A percentile compares a stretch with the other conserved stretches of the same genome.
Evolutionary conservation across 441 rosid genomes (phyloP).

Genomic region (Francoa sonchifolia): DNA sequence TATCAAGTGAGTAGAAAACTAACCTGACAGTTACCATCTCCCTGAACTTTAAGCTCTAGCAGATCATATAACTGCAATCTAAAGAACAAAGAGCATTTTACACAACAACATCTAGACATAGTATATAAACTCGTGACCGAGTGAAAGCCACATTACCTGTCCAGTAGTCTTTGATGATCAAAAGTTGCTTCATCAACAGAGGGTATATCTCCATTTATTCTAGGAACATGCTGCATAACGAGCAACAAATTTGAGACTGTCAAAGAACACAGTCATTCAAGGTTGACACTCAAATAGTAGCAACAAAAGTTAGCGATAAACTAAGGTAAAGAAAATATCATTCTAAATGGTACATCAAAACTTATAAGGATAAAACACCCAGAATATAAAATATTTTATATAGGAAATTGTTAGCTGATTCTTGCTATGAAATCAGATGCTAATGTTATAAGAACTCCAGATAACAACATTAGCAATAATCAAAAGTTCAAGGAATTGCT

Average conservation of each 20-base stretch:
- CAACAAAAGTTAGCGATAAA: no score
- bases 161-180: slow-evolving; percentile 42
- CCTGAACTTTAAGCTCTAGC: slow-evolving; percentile 37
- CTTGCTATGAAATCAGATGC: no score
- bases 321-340: neutral
- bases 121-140: neutral
- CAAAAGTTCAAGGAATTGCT: no score
- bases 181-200: slow-evolving; percentile 52
- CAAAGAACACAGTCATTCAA: no score
- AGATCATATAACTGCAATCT: slow-evolving; percentile 33
- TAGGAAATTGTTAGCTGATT: no score
- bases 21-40: slow-evolving; percentile 51
- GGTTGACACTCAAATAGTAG: no score
- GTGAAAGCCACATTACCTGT: slow-evolving; percentile 18
- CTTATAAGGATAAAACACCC: no score
- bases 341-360: neutral
- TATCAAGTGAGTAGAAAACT: slow-evolving; percentile 10
- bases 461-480: no score
- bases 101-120: neutral
- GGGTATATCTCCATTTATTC: slow-evolving; percentile 70
- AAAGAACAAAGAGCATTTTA: slow-evolving; percentile 5
- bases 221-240: slow-evolving; percentile 52
- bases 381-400: no score
- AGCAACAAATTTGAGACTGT: slow-evolving; percentile 1
- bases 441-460: no score